Evolutionary conservation across 192 early-diverging fungal genomes (phyloP).

Genomic region (Geranomyces variabilis): DNA sequence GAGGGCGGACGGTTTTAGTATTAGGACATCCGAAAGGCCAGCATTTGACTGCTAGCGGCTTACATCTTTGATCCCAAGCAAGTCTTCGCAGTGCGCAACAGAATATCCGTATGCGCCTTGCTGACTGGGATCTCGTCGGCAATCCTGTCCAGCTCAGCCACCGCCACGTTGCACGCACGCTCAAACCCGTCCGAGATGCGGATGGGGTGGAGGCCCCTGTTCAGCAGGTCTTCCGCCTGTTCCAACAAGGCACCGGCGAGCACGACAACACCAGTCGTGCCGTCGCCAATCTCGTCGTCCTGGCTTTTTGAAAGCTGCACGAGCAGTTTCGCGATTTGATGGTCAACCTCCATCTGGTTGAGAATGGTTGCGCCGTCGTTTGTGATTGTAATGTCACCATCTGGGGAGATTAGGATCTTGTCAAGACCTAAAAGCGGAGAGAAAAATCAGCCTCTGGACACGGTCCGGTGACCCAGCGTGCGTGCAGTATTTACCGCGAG

Average conservation of each 20-base stretch:
- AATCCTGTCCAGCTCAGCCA: conserved; percentile 86
- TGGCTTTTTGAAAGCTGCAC: conserved; percentile 97
- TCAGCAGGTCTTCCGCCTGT: conserved; percentile 92
- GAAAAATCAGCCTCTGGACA: neutral
- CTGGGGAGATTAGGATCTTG: conserved; percentile 99
- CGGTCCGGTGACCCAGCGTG: neutral
- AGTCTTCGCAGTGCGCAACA: conserved; percentile 96
- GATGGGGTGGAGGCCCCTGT: conserved; percentile 98
- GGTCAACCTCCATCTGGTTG: conserved; percentile 96
- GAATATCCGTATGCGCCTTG: conserved; percentile 78
- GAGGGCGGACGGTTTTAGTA: neutral
- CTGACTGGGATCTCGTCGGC: conserved; percentile 89
- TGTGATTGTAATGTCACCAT: conserved; percentile 98
- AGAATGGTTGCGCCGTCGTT: conserved; percentile 99
- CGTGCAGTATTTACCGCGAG: conserved; percentile 75
- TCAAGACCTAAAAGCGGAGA: conserved; percentile 74
- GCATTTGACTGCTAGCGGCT: conserved; percentile 26
- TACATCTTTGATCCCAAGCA: conserved; percentile 98
- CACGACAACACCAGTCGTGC: conserved; percentile 99
- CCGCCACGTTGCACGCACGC: conserved; percentile 92
- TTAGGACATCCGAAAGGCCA: neutral
- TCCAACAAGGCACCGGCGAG: conserved; percentile 97
- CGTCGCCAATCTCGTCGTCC: conserved; percentile 99
- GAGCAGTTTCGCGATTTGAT: conserved; percentile 97
- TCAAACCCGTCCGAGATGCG: conserved; percentile 99